These are phyloP conservation scores for Ambrosiella xylebori DNA, from an alignment of 2,329 filamentous ascomycete species.

Conservation along the genomic window DNA sequence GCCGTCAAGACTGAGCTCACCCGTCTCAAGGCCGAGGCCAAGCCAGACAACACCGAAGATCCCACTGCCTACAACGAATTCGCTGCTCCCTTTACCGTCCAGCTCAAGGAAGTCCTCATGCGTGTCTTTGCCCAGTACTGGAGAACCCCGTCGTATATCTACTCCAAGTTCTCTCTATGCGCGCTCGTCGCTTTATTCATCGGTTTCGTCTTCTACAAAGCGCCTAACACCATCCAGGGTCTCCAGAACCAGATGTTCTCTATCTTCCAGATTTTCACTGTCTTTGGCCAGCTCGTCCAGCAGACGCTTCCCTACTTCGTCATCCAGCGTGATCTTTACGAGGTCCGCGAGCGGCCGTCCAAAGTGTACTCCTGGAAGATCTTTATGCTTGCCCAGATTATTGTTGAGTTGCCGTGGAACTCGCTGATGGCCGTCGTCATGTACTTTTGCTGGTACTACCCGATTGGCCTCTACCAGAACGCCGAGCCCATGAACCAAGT, in stretches of 20 bases:
- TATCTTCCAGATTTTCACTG: slow-evolving; percentile 67
- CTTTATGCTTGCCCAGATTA: slow-evolving; percentile 67
- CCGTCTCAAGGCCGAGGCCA: slow-evolving; percentile 35
- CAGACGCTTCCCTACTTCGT: slow-evolving; percentile 80
- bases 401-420: slow-evolving; percentile 78
- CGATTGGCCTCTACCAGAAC: slow-evolving; percentile 59
- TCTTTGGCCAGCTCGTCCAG: slow-evolving; percentile 65
- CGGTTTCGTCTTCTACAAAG: slow-evolving; percentile 63
- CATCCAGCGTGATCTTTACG: slow-evolving; percentile 63
- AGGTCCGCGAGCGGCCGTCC: slow-evolving; percentile 67
- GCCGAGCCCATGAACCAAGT: slow-evolving; percentile 43
- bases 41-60: slow-evolving; percentile 21
- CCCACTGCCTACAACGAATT: slow-evolving; percentile 51
- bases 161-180: slow-evolving; percentile 59
- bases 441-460: slow-evolving; percentile 74
- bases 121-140: slow-evolving; percentile 86
- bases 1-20: slow-evolving; percentile 40
- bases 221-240: slow-evolving; percentile 55
- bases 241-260: slow-evolving; percentile 76
- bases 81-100: slow-evolving; percentile 53
- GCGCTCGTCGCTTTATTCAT: slow-evolving; percentile 53
- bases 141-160: slow-evolving; percentile 79
- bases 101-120: slow-evolving; percentile 48
- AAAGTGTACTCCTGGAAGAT: slow-evolving; percentile 76
- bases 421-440: slow-evolving; percentile 58